Base-by-base conservation (phyloP, 2,329 filamentous ascomycete species). In the Paraphaeosphaeria minitans region DNA sequence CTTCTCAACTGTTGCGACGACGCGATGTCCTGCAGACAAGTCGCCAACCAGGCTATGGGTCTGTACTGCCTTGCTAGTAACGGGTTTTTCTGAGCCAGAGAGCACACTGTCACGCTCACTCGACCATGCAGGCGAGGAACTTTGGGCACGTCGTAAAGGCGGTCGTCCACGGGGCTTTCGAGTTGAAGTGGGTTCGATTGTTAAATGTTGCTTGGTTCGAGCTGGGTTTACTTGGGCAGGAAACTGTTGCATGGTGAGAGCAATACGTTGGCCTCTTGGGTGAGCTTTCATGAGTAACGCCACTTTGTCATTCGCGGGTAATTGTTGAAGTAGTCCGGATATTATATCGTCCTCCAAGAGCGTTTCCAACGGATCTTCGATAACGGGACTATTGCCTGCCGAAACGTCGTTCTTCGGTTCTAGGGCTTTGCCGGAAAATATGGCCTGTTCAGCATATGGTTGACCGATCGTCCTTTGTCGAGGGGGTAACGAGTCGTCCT, bases 31-130 rank as follows among this genome's bases (percentile, higher is more conserved):
- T 22, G 16, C n/a, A 7, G 29, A 22, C 9, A 49, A n/a, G 29
- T 33, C 52, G 46, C 39, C 55, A 24, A 43, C 14, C 1, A 29
- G 4, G n/a, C 45, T 8, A 21, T 24, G n/a, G 3, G 10, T 16
- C 19, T 24, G 24, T 12, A 43, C 8, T 14, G 33, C 2, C 8
- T 39, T 22, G 33, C 24, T 27, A 21, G n/a, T 31, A 12, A 16
- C 35, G 16, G 31, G 24, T 19, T n/a, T 24, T 3, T 19, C 56
- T 35, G 50, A 16, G 35, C 29, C 35, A n/a, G 56, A 58, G 16
- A 50, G 31, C 12, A 58, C 33, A 41, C 56, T 54, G 14, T 54
- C 43, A 14, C 45, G 50, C 35, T 54, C 56, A 37, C 37, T 45
- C 29, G 9, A 19, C 22, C n/a, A n/a, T 12, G 27, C 16, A 21